Conservation (phyloP, 768 basidiomycete species). For the Termitomyces heimii region DNA sequence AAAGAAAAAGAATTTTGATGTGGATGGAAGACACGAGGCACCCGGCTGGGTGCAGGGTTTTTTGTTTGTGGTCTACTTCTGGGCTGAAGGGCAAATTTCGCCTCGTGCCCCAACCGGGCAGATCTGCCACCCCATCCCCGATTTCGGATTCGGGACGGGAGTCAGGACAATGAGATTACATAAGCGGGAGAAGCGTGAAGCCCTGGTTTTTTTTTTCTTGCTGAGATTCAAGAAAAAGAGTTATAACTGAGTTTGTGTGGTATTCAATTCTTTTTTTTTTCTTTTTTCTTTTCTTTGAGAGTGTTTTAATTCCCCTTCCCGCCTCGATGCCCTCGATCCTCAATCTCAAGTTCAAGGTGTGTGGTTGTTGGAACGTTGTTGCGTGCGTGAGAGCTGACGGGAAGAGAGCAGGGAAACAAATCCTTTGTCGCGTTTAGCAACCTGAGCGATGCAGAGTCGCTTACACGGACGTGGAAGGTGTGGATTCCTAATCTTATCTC, state of each 20-base stretch:
- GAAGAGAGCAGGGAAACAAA: constrained; percentile 69
- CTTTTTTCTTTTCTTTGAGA: not conserved
- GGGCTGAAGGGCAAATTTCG: too few species aligned
- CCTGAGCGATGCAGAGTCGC: constrained; percentile 75
- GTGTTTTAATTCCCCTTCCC: not conserved
- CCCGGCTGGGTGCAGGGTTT: too few species aligned
- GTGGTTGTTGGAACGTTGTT: not conserved
- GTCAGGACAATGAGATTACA: too few species aligned
- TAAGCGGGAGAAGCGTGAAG: too few species aligned
- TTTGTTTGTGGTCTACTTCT: too few species aligned
- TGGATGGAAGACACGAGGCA: too few species aligned
- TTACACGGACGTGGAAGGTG: constrained; percentile 92
- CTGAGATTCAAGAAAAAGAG: too few species aligned
- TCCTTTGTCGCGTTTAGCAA: constrained; percentile 92
- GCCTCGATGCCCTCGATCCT: constrained; percentile 67
- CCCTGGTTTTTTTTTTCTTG: not conserved
- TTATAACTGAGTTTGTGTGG: not conserved
- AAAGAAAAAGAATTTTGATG: too few species aligned
- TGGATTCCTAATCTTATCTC: not conserved
- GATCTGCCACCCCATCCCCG: too few species aligned
- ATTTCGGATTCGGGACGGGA: too few species aligned
- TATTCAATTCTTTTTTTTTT: not conserved
- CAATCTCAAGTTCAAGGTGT: constrained; percentile 81
- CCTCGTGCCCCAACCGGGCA: too few species aligned
- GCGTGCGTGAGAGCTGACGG: not conserved